Conservation (phyloP, 345 rosid genomes). For the Nasturtium officinale region DNA sequence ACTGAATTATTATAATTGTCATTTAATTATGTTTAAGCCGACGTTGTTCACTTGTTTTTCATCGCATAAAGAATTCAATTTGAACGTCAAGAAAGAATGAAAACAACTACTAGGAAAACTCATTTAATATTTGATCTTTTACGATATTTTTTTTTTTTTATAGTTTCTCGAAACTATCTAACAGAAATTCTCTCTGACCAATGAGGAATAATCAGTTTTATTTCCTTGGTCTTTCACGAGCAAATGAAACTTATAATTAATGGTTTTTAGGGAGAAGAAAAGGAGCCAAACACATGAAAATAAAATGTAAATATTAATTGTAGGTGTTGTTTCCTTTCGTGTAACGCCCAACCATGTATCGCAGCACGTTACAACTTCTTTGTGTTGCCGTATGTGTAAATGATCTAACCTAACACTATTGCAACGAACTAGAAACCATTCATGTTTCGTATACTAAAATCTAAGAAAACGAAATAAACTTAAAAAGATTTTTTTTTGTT, state of each 20-base stretch:
- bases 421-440: background rate
- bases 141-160: no score
- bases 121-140: slow-evolving; percentile 24
- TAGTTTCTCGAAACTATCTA: slow-evolving; percentile 18
- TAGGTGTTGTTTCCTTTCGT: slow-evolving; percentile 30
- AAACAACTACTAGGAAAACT: background rate
- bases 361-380: slow-evolving; percentile 28
- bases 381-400: slow-evolving; percentile 22
- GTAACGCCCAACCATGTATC: slow-evolving; percentile 35
- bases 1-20: no score
- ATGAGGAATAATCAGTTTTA: slow-evolving; percentile 27
- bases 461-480: background rate
- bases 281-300: slow-evolving; percentile 28
- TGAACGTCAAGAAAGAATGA: background rate
- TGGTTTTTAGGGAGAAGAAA: slow-evolving; percentile 35
- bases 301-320: slow-evolving; percentile 32
- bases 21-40: slow-evolving; percentile 9
- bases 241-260: slow-evolving; percentile 20
- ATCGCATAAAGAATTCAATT: background rate
- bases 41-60: background rate
- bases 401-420: slow-evolving; percentile 18
- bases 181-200: slow-evolving; percentile 20
- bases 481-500: background rate
- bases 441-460: slow-evolving; percentile 17
- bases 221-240: slow-evolving; percentile 33